Evolutionary conservation across 2,329 filamentous ascomycete genomes (phyloP).

Genomic region (Aspergillus texensis): DNA sequence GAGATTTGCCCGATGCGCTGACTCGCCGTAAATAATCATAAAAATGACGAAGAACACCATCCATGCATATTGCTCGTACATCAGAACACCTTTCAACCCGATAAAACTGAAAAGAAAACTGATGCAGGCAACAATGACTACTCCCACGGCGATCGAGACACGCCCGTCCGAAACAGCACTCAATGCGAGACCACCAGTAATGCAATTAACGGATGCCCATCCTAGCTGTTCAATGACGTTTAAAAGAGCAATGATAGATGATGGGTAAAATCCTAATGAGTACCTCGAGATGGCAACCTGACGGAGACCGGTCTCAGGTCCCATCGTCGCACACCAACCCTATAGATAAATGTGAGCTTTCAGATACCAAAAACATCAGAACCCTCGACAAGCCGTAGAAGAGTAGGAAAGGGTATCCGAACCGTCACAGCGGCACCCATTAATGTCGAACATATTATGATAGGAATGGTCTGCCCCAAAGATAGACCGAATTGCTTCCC

Average conservation of each 20-base stretch:
- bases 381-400: background rate
- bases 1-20: constrained; percentile 46
- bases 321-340: constrained; percentile 56
- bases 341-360: constrained; percentile 19
- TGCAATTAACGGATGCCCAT: constrained; percentile 31
- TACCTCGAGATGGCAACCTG: constrained; percentile 56
- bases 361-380: background rate
- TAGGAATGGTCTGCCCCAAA: constrained; percentile 48
- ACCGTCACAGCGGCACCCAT: constrained; percentile 42
- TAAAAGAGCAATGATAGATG: constrained; percentile 51
- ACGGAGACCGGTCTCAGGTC: constrained; percentile 53
- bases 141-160: constrained; percentile 28
- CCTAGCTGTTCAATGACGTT: constrained; percentile 36
- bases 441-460: constrained; percentile 52
- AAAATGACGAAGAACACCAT: constrained; percentile 40
- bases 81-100: constrained; percentile 30
- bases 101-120: constrained; percentile 30
- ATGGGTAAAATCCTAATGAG: constrained; percentile 56
- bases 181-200: constrained; percentile 33
- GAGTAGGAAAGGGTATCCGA: constrained; percentile 6
- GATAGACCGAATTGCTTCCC: constrained; percentile 54
- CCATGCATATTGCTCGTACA: constrained; percentile 37
- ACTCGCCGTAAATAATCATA: constrained; percentile 53
- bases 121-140: constrained; percentile 33
- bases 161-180: constrained; percentile 34